Evolutionary conservation across 768 basidiomycete species (phyloP), one percentile per base, ranked within the genome.

Genomic region (Rickenella mellea): DNA sequence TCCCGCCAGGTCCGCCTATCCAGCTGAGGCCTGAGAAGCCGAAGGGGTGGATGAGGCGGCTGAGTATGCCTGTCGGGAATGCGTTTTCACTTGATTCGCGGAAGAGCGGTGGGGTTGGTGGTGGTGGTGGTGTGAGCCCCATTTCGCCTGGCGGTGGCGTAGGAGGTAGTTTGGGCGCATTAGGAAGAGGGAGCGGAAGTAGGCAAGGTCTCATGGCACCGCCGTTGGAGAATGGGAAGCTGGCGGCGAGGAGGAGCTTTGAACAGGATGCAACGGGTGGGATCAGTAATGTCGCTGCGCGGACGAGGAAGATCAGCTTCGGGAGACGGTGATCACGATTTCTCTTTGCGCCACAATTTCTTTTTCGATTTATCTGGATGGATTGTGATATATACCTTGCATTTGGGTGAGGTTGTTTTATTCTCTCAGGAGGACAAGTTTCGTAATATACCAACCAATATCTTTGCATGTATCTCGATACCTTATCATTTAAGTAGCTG

Each of bases 11-110:
- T 33, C 59, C 66, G 21, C 71, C 71, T 4, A 63, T 70, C 36
- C 43, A 51, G 2, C 59, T 74, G n/a, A 72, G 70, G 24, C 56
- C 70, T 31, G 72, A 77, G 41, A 79, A 79, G 50, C 67, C 76
- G 7, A 81, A 72, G 44, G 74, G 81, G 0, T 87, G 85, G 85
- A 83, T 87, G 48, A 65, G 83, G 17, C 66, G 83, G 42, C 55
- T 88, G 44, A 87, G 85, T 50, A 83, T 87, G 80, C 83, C 83
- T 1, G 70, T 68, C 4, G 47, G 52, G 31, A 67, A 68, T 35
- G 73, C 77, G 27, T 78, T 85, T 53, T 71, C 69, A 5, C 60
- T 73, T 20, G 80, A 83, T 39, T 67, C 69, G 39, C 74, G 71
- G 62, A 70, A 67, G 51, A 55, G 56, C 27, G 51, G 56, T 5